A percentile compares a stretch with the other conserved stretches of the same genome.
Conservation (phyloP, 2,329 filamentous ascomycete species). For the Epichloe uncinata region DNA sequence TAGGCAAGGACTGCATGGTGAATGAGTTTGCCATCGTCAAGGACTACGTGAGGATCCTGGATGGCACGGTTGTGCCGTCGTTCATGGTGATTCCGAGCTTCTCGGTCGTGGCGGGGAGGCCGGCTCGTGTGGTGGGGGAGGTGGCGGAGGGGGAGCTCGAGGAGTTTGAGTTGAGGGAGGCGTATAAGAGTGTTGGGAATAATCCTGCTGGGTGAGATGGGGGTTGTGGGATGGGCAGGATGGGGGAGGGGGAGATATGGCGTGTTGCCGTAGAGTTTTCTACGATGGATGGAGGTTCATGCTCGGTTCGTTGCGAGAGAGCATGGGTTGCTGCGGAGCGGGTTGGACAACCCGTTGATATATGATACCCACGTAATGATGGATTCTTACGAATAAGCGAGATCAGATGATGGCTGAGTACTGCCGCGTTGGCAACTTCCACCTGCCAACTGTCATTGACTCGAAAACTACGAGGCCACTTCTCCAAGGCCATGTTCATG, state of each 20-base stretch:
- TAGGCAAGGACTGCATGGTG: slow-evolving; percentile 64
- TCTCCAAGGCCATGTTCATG: not conserved
- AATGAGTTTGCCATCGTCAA: slow-evolving; percentile 86
- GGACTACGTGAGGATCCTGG: slow-evolving; percentile 80
- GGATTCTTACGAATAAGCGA: not conserved
- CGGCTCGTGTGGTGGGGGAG: slow-evolving; percentile 70
- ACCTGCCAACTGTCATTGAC: not conserved
- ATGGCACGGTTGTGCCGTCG: slow-evolving; percentile 69
- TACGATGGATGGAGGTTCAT: too few relatives aligned
- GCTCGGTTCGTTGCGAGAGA: too few relatives aligned
- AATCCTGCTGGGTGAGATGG: slow-evolving; percentile 21
- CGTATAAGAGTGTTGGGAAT: slow-evolving; percentile 53
- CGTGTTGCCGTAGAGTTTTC: too few relatives aligned
- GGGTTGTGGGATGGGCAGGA: not conserved
- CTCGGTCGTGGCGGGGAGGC: slow-evolving; percentile 75
- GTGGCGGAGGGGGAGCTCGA: slow-evolving; percentile 55
- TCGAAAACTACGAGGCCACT: not conserved
- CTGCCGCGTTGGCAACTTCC: not conserved
- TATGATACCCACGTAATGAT: not conserved
- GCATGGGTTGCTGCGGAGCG: too few relatives aligned
- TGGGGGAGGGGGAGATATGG: too few relatives aligned
- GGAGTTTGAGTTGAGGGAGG: slow-evolving; percentile 48
- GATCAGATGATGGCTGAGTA: not conserved
- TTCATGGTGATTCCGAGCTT: slow-evolving; percentile 91
- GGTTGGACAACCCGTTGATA: too few relatives aligned